phyloP scores from a whole-genome alignment of 192 early-diverging fungal genomes.

The Coemansia sp. region DNA sequence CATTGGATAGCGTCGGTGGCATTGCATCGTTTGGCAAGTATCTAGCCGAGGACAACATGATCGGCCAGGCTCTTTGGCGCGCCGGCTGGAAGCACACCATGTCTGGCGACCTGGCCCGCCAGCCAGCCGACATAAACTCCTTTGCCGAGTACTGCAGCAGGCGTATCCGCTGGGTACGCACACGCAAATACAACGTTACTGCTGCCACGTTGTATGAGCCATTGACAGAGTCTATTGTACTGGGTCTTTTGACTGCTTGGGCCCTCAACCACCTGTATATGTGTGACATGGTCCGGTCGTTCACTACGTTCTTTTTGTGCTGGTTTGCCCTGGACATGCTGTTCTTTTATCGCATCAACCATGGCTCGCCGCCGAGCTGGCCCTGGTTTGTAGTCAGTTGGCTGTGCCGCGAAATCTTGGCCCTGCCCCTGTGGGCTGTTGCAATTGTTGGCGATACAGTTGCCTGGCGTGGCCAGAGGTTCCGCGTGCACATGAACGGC shows the following conservation, averaged over 20 bases:
- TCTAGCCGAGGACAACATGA: conserved; percentile 94
- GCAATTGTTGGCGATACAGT: conserved; percentile 80
- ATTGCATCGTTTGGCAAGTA: conserved; percentile 82
- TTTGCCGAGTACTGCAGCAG: conserved; percentile 78
- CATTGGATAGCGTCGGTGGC: conserved; percentile 76
- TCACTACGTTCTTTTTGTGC: conserved; percentile 51
- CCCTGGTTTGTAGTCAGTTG: conserved; percentile 67
- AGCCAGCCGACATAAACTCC: conserved; percentile 71
- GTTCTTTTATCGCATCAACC: conserved; percentile 49
- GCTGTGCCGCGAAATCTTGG: conserved; percentile 75
- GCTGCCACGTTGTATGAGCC: conserved; percentile 89
- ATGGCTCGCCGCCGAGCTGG: conserved; percentile 35
- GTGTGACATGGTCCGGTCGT: conserved; percentile 44
- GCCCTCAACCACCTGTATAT: conserved; percentile 59
- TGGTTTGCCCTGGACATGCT: conserved; percentile 62
- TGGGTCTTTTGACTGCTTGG: conserved; percentile 68
- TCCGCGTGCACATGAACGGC: conserved; percentile 57
- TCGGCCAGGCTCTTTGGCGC: conserved; percentile 81
- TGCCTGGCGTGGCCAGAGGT: conserved; percentile 83
- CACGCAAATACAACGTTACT: conserved; percentile 90
- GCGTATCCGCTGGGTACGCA: conserved; percentile 89
- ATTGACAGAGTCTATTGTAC: conserved; percentile 83
- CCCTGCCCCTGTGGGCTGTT: conserved; percentile 79
- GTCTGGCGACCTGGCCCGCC: conserved; percentile 83
- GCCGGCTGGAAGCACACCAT: conserved; percentile 77